Base-by-base conservation (phyloP, 2,329 filamentous ascomycete genomes). In the Penicillium sp. region DNA sequence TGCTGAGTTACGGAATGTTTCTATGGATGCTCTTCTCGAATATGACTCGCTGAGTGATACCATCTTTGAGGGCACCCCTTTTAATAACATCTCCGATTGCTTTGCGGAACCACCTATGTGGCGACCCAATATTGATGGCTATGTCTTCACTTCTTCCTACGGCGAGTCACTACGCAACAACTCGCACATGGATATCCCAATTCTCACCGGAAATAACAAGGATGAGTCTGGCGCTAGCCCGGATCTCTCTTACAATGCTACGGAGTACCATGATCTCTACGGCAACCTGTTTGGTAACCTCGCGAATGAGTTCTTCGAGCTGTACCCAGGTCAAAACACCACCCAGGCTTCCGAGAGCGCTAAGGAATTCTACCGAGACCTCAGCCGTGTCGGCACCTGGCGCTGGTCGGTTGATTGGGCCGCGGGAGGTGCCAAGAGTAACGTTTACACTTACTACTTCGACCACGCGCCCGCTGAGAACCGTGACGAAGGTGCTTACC, bases 1-100 rank as follows among this genome's bases (percentile, higher is more conserved):
- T n/a, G 31, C 31, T 33, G 48, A 39, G 8, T 13, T 41, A 11
- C 73, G 78, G 7, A 58, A 72, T 13, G 61, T 79, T 21, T 65
- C 76, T 4, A 75, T 70, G 7, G 63, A 68, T 1, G 63, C 64
- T 1, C 64, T 82, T 6, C 70, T 77, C 19, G 56, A 58, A 9
- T 33, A 33, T 33, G 31, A 33, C 13, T 11, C 10, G 10, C 10
- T 33, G 2, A 11, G 10, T 5, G 31, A 33, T 14, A 33, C 31
- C 31, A 33, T 33, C 31, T 57, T 58, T 1, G 48, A 33, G 14
- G 67, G 70, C 35, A 64, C 63, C n/a, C 62, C 58, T n/a, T 61
- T 63, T 37, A 63, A 54, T 2, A 62, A 19, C 21, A n/a, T 31
- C 13, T 11, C 21, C n/a, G 6, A 7, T 21, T 16, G 13, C 13